Evolutionary conservation across 768 basidiomycete species (phyloP).

Genomic region (Xanthoconium stramineum): DNA sequence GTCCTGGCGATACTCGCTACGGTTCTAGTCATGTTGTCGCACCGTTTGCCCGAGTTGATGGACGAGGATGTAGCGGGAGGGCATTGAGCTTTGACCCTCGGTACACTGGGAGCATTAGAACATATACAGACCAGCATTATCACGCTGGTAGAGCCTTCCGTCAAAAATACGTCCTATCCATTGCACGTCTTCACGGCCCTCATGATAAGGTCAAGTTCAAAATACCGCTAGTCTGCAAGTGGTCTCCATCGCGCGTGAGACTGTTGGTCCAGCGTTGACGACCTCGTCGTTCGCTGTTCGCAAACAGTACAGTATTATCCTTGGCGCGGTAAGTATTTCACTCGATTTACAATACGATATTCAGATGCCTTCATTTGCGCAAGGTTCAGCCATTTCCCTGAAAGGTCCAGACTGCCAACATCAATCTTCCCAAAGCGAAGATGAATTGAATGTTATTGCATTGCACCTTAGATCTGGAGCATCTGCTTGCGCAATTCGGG

Average conservation of each 20-base stretch:
- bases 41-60: no score
- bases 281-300: slow-evolving; percentile 51
- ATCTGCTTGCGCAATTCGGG: slow-evolving; percentile 70
- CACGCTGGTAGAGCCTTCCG: no score
- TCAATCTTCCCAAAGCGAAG: slow-evolving; percentile 32
- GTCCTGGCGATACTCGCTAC: no score
- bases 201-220: not conserved
- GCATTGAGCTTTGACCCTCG: no score
- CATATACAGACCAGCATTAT: no score
- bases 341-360: not conserved
- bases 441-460: slow-evolving; percentile 68
- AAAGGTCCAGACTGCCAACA: not conserved
- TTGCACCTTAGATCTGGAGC: slow-evolving; percentile 92
- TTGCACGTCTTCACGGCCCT: no score
- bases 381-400: slow-evolving; percentile 33
- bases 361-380: slow-evolving; percentile 66
- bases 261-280: slow-evolving; percentile 43
- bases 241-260: slow-evolving; percentile 37
- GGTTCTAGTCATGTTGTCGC: no score
- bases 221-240: not conserved
- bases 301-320: not conserved
- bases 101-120: no score
- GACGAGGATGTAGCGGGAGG: no score
- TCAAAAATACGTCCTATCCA: no score
- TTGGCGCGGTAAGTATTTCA: no score